phyloP scores from a whole-genome alignment of 345 rosid genomes.

The Adansonia digitata region DNA sequence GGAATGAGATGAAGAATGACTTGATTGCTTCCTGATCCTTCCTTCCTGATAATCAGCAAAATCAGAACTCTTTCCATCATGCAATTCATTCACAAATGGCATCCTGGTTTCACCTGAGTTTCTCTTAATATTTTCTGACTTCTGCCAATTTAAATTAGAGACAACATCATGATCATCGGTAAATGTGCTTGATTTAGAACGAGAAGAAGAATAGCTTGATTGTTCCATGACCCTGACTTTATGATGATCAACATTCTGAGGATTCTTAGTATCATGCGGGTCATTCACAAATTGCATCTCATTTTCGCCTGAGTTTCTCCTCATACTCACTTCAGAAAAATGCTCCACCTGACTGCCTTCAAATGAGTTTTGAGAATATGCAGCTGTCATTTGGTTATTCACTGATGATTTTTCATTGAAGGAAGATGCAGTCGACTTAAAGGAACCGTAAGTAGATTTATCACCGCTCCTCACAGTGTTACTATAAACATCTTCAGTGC shows the following conservation, averaged over 20 bases:
- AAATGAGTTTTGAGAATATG: conserved; percentile 42
- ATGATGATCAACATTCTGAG: conserved; percentile 21
- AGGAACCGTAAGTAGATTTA: conserved; percentile 22
- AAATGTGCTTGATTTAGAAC: conserved; percentile 32
- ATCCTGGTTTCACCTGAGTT: conserved; percentile 33
- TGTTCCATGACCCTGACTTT: conserved; percentile 30
- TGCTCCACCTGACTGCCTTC: conserved; percentile 23
- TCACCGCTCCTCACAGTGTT: conserved; percentile 16
- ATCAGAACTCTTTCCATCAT: conserved; percentile 17
- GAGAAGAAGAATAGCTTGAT: conserved; percentile 37
- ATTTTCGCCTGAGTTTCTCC: conserved; percentile 36
- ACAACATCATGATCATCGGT: conserved; percentile 32
- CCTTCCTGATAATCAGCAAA: conserved; percentile 24
- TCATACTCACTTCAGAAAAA: conserved; percentile 24
- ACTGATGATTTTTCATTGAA: conserved; percentile 11
- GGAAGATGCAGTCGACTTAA: conserved; percentile 29
- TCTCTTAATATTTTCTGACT: conserved; percentile 13
- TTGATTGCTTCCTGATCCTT: conserved; percentile 33
- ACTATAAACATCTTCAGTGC: conserved; percentile 22
- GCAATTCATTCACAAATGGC: conserved; percentile 18
- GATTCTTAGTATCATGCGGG: conserved; percentile 11
- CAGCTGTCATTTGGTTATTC: conserved; percentile 26
- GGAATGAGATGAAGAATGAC: conserved; percentile 36
- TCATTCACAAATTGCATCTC: conserved; percentile 20
- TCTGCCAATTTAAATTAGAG: conserved; percentile 23